Evolutionary conservation across 768 basidiomycete genomes (phyloP).

Genomic region (Tricholoma matsutake): DNA sequence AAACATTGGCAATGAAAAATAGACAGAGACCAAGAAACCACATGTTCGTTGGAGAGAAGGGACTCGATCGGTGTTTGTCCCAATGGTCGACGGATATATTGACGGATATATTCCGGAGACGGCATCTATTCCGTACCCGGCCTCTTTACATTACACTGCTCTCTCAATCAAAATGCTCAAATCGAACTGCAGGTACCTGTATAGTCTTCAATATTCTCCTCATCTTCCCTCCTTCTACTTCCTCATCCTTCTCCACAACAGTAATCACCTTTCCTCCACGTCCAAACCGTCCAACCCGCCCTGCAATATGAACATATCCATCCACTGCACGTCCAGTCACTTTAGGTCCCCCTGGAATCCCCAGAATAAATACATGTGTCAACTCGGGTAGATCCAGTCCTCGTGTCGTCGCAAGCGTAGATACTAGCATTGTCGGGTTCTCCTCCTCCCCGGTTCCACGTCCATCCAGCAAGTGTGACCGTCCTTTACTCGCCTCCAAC

Average conservation of each 20-base stretch:
- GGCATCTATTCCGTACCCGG: no score
- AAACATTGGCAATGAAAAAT: constrained; percentile 25
- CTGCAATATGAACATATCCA: constrained; percentile 66
- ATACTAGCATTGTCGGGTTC: constrained; percentile 63
- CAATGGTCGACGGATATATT: no score
- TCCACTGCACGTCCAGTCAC: constrained; percentile 46
- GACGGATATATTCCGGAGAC: no score
- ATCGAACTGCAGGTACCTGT: constrained; percentile 41
- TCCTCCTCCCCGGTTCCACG: constrained; percentile 37
- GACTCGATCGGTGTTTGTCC: no score
- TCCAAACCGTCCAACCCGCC: constrained; percentile 75
- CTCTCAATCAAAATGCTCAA: constrained; percentile 45
- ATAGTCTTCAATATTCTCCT: constrained; percentile 41
- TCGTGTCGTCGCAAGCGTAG: constrained; percentile 65
- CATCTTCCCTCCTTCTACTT: constrained; percentile 36
- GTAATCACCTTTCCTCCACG: constrained; percentile 63
- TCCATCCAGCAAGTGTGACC: constrained; percentile 39
- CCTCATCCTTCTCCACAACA: constrained; percentile 45
- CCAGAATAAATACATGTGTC: constrained; percentile 73
- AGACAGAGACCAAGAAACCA: not conserved
- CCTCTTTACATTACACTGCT: no score
- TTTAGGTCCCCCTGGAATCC: constrained; percentile 47
- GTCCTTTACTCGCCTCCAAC: constrained; percentile 38
- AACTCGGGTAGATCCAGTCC: constrained; percentile 71
- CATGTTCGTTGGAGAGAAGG: constrained; percentile 11